phyloP scores from a whole-genome alignment of 2,329 filamentous ascomycete genomes.

The Onygenales sp. region DNA sequence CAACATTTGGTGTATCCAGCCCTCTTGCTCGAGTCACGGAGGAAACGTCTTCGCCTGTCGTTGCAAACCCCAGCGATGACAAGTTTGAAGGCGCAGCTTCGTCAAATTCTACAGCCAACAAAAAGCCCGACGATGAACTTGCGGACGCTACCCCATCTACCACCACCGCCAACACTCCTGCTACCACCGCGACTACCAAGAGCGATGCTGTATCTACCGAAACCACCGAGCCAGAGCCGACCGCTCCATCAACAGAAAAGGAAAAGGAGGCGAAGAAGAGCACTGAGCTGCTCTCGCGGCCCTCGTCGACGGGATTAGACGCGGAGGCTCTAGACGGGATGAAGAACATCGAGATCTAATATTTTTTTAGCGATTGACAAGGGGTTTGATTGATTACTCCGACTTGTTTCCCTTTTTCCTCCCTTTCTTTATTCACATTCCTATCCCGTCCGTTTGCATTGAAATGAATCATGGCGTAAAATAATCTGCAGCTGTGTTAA shows the following conservation, averaged over 20 bases:
- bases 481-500: background rate
- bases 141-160: conserved; percentile 30
- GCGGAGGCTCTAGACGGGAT: conserved; percentile 36
- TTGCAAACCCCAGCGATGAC: conserved; percentile 22
- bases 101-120: conserved; percentile 20
- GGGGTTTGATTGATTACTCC: conserved; percentile 3
- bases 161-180: conserved; percentile 18
- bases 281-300: conserved; percentile 20
- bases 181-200: conserved; percentile 5
- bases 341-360: conserved; percentile 39
- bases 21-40: conserved; percentile 39
- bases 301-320: conserved; percentile 22
- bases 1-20: conserved; percentile 33
- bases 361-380: background rate
- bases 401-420: background rate
- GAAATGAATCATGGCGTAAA: too few species aligned
- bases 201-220: conserved; percentile 15
- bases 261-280: conserved; percentile 19
- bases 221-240: conserved; percentile 14
- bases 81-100: conserved; percentile 22
- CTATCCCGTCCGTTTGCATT: background rate
- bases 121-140: conserved; percentile 25
- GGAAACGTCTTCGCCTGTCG: conserved; percentile 30
- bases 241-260: conserved; percentile 21
- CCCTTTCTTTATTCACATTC: background rate